phyloP scores from a whole-genome alignment of 2,329 filamentous ascomycete genomes.

The Verticillium albo-atrum region DNA sequence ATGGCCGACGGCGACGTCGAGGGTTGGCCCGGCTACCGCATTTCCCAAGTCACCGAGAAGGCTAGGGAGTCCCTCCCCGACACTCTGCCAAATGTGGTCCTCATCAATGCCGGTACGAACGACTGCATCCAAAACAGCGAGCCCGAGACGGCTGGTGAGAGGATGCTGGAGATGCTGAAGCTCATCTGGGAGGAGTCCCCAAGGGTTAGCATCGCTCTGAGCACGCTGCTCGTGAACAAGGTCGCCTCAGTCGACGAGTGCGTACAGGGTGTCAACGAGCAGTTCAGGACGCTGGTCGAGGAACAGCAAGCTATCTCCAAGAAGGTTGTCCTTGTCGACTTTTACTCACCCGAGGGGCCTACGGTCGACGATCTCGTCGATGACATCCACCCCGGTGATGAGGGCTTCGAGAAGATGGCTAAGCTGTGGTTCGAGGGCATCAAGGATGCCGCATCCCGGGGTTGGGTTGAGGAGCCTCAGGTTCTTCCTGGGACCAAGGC shows the following conservation, averaged over 20 bases:
- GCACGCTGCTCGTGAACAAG: constrained; percentile 30
- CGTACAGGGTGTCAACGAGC: constrained; percentile 26
- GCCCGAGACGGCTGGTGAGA: constrained; percentile 21
- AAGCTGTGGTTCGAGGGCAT: constrained; percentile 27
- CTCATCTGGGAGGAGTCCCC: constrained; percentile 26
- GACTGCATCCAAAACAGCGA: constrained; percentile 30
- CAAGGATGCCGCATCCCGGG: constrained; percentile 17
- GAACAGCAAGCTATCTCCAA: constrained; percentile 20
- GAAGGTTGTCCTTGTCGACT: constrained; percentile 33
- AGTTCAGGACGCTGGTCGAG: constrained; percentile 22
- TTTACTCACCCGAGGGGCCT: constrained; percentile 27
- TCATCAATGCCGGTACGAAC: constrained; percentile 40
- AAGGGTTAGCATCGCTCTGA: constrained; percentile 29
- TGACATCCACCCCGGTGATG: constrained; percentile 32
- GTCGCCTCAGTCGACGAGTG: constrained; percentile 17
- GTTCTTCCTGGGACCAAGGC: constrained; percentile 3
- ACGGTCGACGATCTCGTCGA: constrained; percentile 27
- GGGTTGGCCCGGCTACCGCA: constrained; percentile 36
- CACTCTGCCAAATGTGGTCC: constrained; percentile 32
- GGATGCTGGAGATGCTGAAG: constrained; percentile 30
- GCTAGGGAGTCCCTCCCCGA: constrained; percentile 23
- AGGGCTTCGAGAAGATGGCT: constrained; percentile 37
- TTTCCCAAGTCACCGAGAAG: constrained; percentile 32
- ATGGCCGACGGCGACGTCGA: constrained; percentile 39
- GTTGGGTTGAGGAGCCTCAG: constrained; percentile 16